Base-by-base conservation (phyloP, 2,329 filamentous ascomycete species). In the Fusarium clavum region DNA sequence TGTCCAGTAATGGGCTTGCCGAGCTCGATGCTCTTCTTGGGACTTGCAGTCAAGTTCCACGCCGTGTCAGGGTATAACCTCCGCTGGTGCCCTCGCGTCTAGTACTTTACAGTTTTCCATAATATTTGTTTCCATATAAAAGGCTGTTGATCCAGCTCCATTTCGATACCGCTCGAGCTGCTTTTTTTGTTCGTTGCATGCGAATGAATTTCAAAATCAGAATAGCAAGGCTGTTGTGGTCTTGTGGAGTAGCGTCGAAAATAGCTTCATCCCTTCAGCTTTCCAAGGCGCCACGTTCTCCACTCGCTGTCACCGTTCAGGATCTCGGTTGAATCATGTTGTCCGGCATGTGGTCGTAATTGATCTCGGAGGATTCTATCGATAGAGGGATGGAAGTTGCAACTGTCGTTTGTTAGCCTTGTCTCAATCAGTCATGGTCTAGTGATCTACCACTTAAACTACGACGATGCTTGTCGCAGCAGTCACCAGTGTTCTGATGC, bases 331-430 rank as follows among this genome's bases (percentile, higher is more conserved):
- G 72, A 25, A 81, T 78, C 60, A 80, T 73, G 40, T 71, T 73
- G 45, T 82, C 79, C 2, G 80, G 75, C 77, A 81, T 79, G 48
- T 81, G 78, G 61, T 82, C 79, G 55, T 78, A 81, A 69, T 78
- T 79, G 59, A 79, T 45, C 14, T 71, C 65, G 9, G 65, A 53
- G 9, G 65, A 53, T 16, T 55, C 34, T 51, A 61, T 60, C 34
- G 69, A 72, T 20, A 6, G 59, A 12, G 30, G 24, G 47, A 27
- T 38, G n/a, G 60, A 52, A 8, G 62, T 55, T 54, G 52, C 45
- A 12, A 54, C 59, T 48, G 13, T 53, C 9, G 22, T 40, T 40
- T 9, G 30, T 41, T 43, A 56, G 24, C 22, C n/a, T 32, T 20
- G 4, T 2, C 16, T 4, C 4, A 16, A 16, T n/a, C 12, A 16